These are phyloP conservation scores for Diplodia scrobiculata DNA, from an alignment of 2,329 filamentous ascomycete species.

Conservation along the genomic window DNA sequence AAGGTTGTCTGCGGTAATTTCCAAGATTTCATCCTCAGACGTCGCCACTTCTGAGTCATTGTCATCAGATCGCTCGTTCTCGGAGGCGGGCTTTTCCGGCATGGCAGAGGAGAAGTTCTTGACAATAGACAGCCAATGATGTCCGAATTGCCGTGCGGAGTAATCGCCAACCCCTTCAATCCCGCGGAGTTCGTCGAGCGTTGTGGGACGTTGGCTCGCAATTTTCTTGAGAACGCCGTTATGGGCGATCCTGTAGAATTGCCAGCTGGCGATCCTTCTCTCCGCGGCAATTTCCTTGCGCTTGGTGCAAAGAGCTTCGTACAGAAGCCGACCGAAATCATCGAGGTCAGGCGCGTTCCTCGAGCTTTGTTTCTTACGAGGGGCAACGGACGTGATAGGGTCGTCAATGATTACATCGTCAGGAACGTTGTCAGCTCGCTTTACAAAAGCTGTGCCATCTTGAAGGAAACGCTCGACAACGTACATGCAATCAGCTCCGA, in stretches of 20 bases:
- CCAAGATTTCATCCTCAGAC: conserved; percentile 1
- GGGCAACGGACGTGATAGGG: not conserved
- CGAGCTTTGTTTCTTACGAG: not conserved
- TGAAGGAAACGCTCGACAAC: not conserved
- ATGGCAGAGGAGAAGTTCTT: not conserved
- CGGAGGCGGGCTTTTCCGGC: not conserved
- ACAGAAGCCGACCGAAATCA: not conserved
- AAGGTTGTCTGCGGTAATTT: conserved; percentile 2
- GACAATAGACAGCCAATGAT: conserved; percentile 37
- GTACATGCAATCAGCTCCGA: not conserved
- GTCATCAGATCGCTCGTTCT: not conserved
- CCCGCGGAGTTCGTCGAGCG: conserved; percentile 32
- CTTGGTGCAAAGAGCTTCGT: not conserved
- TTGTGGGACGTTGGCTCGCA: conserved; percentile 35
- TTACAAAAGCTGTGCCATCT: too few species aligned
- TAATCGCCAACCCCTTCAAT: conserved; percentile 37
- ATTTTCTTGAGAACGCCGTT: conserved; percentile 36
- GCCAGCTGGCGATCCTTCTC: conserved; percentile 28
- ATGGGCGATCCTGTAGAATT: conserved; percentile 31
- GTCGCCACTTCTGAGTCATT: not conserved
- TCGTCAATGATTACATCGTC: conserved; percentile 18
- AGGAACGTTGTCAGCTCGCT: conserved; percentile 7
- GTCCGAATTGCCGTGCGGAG: conserved; percentile 35
- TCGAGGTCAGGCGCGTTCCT: not conserved
- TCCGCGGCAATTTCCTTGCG: conserved; percentile 34